Evolutionary conservation across 176 grass and related monocot genomes (phyloP), one percentile per base, ranked within the genome.

Genomic region (Ensete glaucum): DNA sequence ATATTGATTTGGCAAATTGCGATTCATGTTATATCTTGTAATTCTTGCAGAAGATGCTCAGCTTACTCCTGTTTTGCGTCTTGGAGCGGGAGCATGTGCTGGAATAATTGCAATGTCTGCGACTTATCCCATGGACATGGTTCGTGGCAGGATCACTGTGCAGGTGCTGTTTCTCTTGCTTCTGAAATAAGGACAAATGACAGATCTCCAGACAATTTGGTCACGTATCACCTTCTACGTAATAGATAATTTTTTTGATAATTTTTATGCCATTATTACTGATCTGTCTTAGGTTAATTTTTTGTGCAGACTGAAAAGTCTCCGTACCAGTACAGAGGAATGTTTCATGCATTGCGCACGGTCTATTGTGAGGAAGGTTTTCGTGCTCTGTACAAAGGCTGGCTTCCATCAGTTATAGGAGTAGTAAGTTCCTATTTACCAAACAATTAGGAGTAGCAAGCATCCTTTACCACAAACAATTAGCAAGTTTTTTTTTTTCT

Each of bases 41-140:
- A 74, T 74, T 56, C 21, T 78, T 86, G 60, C 88, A 99, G 95
- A 94, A 79, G 87, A 89, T 91, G 96, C 96, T 85, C 88, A 95
- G 65, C 90, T 95, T 66, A 86, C 58, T 79, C 96, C 96, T 63
- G 12, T 99, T 34, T 77, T 99, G 79, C 90, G 96, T 4, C 88
- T 99, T 78, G 96, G 96, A 85, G 96, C 96, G 78, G 96, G 96
- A 81, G 96, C 96, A 20, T 91, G 84, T 89, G 96, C 96, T 76
- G 96, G 96, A 83, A 99, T 95, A 19, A 99, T 99, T 76, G 96
- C 96, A 64, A 99, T 99, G 96, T 99, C 96, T 86, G 88, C 91
- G 67, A 95, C 96, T 71, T 99, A 99, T 83, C 96, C 96, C 0
- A 99, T 99, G 96, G 96, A 99, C 88, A 99, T 99, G 96, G 96